Conservation (phyloP, 768 basidiomycete genomes). For the Tylopilus subfusipes region DNA sequence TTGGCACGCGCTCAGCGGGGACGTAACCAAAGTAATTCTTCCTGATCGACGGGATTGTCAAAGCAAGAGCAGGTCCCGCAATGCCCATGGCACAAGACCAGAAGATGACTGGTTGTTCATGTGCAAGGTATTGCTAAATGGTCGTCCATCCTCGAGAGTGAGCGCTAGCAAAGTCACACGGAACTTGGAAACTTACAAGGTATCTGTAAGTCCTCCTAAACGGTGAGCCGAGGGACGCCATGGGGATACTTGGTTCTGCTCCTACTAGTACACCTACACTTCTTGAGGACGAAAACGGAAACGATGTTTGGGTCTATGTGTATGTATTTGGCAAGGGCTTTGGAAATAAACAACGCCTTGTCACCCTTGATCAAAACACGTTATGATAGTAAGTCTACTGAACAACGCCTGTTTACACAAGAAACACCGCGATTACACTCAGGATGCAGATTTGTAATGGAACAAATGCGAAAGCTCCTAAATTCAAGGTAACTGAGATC, state of each 20-base stretch:
- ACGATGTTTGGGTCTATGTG: constrained; percentile 23
- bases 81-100: constrained; percentile 75
- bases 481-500: not conserved
- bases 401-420: not conserved
- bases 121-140: constrained; percentile 79
- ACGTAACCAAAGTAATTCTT: constrained; percentile 64
- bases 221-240: constrained; percentile 30
- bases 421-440: not conserved
- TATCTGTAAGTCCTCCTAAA: constrained; percentile 30
- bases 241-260: constrained; percentile 4
- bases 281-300: constrained; percentile 13
- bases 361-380: not conserved
- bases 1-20: constrained; percentile 65
- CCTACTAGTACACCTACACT: not conserved
- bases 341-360: constrained; percentile 19
- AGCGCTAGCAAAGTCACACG: not conserved
- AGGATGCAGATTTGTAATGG: not conserved
- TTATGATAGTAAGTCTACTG: not conserved
- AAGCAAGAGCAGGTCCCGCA: constrained; percentile 70
- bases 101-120: constrained; percentile 89
- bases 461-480: not conserved
- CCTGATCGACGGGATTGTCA: constrained; percentile 78
- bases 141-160: not conserved
- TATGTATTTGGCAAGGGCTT: constrained; percentile 21
- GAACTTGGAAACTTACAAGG: constrained; percentile 18